These are phyloP conservation scores for Neoascochyta sp. DNA, from an alignment of 2,329 filamentous ascomycete species.

Conservation along the genomic window DNA sequence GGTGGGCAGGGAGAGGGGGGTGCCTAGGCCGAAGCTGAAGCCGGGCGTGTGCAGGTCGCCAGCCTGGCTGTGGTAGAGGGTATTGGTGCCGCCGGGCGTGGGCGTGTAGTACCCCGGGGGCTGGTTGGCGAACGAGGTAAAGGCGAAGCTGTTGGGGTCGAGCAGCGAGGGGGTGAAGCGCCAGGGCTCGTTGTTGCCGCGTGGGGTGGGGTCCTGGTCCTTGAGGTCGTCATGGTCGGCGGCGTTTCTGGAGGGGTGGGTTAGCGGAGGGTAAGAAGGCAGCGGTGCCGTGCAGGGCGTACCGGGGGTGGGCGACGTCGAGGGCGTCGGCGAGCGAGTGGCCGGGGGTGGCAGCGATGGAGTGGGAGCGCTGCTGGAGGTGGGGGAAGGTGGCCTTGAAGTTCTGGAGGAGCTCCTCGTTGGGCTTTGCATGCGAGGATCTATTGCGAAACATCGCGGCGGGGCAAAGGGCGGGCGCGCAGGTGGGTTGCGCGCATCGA, in stretches of 20 bases:
- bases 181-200: conserved; percentile 76
- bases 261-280: conserved; percentile 6
- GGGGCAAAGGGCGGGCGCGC: conserved; percentile 27
- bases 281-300: conserved; percentile 24
- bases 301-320: conserved; percentile 46
- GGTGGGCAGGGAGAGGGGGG: conserved; percentile 76
- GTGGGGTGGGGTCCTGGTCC: conserved; percentile 79
- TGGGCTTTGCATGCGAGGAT: conserved; percentile 79
- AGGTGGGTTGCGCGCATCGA: conserved; percentile 30
- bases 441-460: conserved; percentile 53
- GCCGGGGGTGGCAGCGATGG: conserved; percentile 38
- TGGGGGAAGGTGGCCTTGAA: conserved; percentile 83
- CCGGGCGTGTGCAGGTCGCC: conserved; percentile 84
- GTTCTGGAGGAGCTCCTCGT: conserved; percentile 75
- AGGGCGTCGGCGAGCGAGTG: conserved; percentile 48
- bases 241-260: conserved; percentile 1
- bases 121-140: conserved; percentile 74
- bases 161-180: conserved; percentile 84
- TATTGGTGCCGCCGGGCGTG: conserved; percentile 75
- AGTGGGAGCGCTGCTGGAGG: conserved; percentile 50
- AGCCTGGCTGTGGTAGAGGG: conserved; percentile 76
- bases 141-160: conserved; percentile 79
- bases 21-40: conserved; percentile 69
- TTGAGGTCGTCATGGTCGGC: conserved; percentile 55
- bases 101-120: conserved; percentile 83